Evolutionary conservation across 2,329 filamentous ascomycete genomes (phyloP), one percentile per base, ranked within the genome.

Genomic region (Leptographium lundbergii): DNA sequence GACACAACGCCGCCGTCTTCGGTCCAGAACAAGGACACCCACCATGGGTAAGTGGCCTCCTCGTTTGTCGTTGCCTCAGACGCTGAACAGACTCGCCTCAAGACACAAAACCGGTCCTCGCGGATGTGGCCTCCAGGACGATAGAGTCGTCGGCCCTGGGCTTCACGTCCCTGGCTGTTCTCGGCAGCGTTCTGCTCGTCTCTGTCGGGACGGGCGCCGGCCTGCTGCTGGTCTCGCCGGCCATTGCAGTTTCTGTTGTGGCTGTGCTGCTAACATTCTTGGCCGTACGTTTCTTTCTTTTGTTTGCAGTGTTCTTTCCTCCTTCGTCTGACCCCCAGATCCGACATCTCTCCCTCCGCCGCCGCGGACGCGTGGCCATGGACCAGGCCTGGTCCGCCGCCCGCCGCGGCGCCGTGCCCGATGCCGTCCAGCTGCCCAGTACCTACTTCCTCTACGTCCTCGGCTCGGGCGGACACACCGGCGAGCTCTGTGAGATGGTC

Each of bases 401-500:
- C 7, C 45, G 50, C 9, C 42, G 57, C 2, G 61, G 60, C 10
- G 50, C 42, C n/a, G 57, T 61, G 7, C 63, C 62, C 9, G 62
- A 64, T 19, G 58, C 57, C 3, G 59, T 45, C 7, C 36, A 50
- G 25, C 62, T 67, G 22, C 68, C 67, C 6, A 64, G 66, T 4
- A 72, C 73, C 29, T 81, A 91, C 70, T 76, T 91, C 58, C 76
- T 95, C 36, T 81, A 95, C 63, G 85, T 97, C 29, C 86, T 97
- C 27, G 94, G 94, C 57, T 95, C 89, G 3, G 94, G 94, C 36
- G 94, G 94, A 0, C 94, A 99, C 73, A 96, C 94, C 0, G 86
- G 90, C 54, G 94, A 99, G 72, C 95, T 99, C 88, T 78, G 96
- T 63, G 84, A 87, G 67, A 88, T 96, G 75, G 82, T 99, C 65